Conservation (phyloP, 2,329 filamentous ascomycete genomes). For the Scytalidium sp. region DNA sequence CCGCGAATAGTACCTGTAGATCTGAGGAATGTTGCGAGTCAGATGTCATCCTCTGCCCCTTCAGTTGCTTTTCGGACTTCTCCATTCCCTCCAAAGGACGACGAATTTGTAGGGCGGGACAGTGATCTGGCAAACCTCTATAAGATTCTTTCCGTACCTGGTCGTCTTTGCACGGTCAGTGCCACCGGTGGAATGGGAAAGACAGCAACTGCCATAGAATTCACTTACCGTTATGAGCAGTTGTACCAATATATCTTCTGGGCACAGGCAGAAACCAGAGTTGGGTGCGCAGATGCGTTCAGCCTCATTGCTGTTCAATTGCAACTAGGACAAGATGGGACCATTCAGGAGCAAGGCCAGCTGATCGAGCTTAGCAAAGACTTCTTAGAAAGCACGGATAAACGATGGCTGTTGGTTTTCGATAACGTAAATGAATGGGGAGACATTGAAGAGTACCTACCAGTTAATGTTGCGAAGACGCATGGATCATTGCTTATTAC, state of each 20-base stretch:
- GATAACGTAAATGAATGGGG: conserved; percentile 17
- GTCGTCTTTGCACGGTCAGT: conserved; percentile 14
- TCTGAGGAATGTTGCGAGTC: background rate
- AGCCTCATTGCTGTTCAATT: conserved; percentile 12
- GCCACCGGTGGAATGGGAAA: conserved; percentile 19
- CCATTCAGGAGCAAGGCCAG: conserved; percentile 5
- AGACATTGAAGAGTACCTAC: conserved; percentile 13
- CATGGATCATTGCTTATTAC: conserved; percentile 14
- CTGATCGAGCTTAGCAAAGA: conserved; percentile 11
- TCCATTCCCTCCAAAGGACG: conserved; percentile 7
- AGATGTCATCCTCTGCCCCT: background rate
- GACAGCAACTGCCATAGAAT: conserved; percentile 21
- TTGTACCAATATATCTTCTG: conserved; percentile 20
- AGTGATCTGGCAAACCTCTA: conserved; percentile 14
- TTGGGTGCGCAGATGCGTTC: conserved; percentile 13
- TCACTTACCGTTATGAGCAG: conserved; percentile 15
- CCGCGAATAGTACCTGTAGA: background rate
- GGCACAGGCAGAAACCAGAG: conserved; percentile 21
- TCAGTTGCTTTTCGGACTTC: background rate
- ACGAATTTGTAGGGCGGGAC: conserved; percentile 14
- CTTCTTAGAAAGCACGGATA: conserved; percentile 11
- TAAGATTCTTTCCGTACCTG: conserved; percentile 10
- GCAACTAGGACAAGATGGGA: conserved; percentile 7
- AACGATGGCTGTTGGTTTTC: conserved; percentile 16
- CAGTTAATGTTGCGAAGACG: conserved; percentile 13